These are phyloP conservation scores for Conidiobolus coronatus DNA, from an alignment of 371 early-diverging fungal species.

Conservation along the genomic window DNA sequence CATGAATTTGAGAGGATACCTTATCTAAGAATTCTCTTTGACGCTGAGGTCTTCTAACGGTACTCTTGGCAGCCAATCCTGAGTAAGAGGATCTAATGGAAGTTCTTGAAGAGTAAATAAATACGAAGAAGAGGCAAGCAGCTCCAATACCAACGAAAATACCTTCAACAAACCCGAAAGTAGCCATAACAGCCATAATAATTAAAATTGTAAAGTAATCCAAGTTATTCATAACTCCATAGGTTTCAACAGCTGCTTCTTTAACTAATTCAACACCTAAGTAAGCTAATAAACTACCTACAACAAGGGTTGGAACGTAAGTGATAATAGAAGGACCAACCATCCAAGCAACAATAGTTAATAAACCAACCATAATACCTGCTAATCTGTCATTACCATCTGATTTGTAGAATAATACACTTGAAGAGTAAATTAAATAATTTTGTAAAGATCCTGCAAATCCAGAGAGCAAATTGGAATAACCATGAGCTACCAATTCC, in stretches of 20 bases:
- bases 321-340: slow-evolving; percentile 64
- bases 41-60: slow-evolving; percentile 65
- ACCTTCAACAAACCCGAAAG: slow-evolving; percentile 81
- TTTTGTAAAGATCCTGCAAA: slow-evolving; percentile 57
- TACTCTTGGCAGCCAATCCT: slow-evolving; percentile 52
- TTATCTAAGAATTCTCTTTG: slow-evolving; percentile 65
- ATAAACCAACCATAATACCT: slow-evolving; percentile 56
- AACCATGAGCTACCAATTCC: slow-evolving; percentile 78
- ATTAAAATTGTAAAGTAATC: slow-evolving; percentile 72
- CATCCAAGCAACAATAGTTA: slow-evolving; percentile 51
- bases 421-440: slow-evolving; percentile 74
- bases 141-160: slow-evolving; percentile 78
- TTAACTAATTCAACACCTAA: slow-evolving; percentile 76
- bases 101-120: slow-evolving; percentile 50
- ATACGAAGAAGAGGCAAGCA: slow-evolving; percentile 83
- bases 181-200: slow-evolving; percentile 65
- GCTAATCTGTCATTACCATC: slow-evolving; percentile 78
- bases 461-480: slow-evolving; percentile 67
- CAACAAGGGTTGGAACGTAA: slow-evolving; percentile 79
- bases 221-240: slow-evolving; percentile 52
- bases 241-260: slow-evolving; percentile 71
- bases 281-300: slow-evolving; percentile 82
- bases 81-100: slow-evolving; percentile 59
- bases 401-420: slow-evolving; percentile 68
- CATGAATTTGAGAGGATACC: slow-evolving; percentile 63